Conservation (phyloP, 352 stramenopile genomes). For the Thalassiosira gravida region DNA sequence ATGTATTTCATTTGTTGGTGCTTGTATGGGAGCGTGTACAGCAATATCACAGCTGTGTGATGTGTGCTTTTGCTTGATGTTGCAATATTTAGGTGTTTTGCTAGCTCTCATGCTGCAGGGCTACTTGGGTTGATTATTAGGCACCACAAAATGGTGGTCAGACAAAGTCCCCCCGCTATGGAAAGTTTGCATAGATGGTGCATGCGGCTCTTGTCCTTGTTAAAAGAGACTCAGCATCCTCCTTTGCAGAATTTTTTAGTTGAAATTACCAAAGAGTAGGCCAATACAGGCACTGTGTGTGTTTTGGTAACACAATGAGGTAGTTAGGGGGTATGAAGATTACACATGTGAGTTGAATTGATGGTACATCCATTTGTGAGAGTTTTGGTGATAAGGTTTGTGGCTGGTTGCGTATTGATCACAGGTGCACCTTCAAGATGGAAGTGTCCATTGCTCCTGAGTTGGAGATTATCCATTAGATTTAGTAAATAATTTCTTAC, state of each 20-base stretch:
- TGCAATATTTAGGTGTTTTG: neutral
- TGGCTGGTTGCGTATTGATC: slow-evolving; percentile 10
- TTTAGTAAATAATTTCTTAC: too few relatives aligned
- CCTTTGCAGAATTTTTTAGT: slow-evolving; percentile 19
- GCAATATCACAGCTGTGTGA: neutral
- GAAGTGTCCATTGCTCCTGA: too few relatives aligned
- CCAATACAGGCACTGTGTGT: slow-evolving; percentile 37
- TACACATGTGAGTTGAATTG: slow-evolving; percentile 28
- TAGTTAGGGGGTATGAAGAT: slow-evolving; percentile 32
- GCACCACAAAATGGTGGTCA: neutral
- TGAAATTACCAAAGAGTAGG: slow-evolving; percentile 27
- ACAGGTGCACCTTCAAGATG: slow-evolving; percentile 18
- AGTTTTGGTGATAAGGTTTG: slow-evolving; percentile 13
- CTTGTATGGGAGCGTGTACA: slow-evolving; percentile 3
- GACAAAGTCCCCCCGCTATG: neutral
- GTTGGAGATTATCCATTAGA: too few relatives aligned
- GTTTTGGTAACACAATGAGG: slow-evolving; percentile 18
- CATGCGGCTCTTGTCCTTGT: slow-evolving; percentile 5
- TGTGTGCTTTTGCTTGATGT: too few relatives aligned
- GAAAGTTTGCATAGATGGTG: slow-evolving; percentile 13
- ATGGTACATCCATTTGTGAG: slow-evolving; percentile 15
- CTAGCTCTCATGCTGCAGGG: too few relatives aligned
- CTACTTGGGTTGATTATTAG: slow-evolving; percentile 2
- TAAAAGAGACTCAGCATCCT: slow-evolving; percentile 38
- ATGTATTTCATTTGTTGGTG: slow-evolving; percentile 35